phyloP scores from a whole-genome alignment of 345 rosid genomes.

The Erysimum cheiranthoides region DNA sequence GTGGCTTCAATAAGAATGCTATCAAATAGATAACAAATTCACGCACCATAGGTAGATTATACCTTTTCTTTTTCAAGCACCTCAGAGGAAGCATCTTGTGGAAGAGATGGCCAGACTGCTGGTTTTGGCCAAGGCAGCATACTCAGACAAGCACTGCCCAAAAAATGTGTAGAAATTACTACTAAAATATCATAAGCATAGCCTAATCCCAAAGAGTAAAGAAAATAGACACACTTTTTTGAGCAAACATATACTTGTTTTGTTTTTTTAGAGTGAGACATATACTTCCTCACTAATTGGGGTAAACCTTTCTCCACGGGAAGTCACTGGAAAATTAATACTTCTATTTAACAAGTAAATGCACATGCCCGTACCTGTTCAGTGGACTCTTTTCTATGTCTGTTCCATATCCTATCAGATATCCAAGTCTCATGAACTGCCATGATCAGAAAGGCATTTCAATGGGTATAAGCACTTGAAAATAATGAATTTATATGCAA shows the following conservation, averaged over 20 bases:
- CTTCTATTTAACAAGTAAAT: constrained; percentile 12
- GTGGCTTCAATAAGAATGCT: constrained; percentile 25
- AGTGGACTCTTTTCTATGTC: constrained; percentile 93
- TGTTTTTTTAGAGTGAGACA: constrained; percentile 21
- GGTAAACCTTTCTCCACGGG: constrained; percentile 4
- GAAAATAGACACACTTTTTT: constrained; percentile 5
- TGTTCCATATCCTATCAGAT: constrained; percentile 86
- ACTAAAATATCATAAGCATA: constrained; percentile 17
- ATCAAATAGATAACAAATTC: constrained; percentile 28
- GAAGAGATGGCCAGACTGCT: constrained; percentile 92
- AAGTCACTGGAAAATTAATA: constrained; percentile 1
- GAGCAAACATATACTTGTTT: constrained; percentile 18
- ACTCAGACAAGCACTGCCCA: constrained; percentile 92
- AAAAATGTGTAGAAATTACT: constrained; percentile 36
- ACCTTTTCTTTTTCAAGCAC: constrained; percentile 97
- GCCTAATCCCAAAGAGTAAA: constrained; percentile 24
- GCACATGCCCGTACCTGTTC: constrained; percentile 64
- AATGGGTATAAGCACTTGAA: constrained; percentile 28
- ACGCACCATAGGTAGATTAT: constrained; percentile 46
- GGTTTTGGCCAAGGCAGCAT: constrained; percentile 99
- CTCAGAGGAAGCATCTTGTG: constrained; percentile 74
- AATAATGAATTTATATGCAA: constrained; percentile 1
- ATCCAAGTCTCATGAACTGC: constrained; percentile 98
- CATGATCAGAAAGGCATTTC: constrained; percentile 46
- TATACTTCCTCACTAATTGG: constrained; percentile 18